These are phyloP conservation scores for Protomyces macrosporus DNA, from an alignment of 1,139 yeast genomes.

Conservation along the genomic window DNA sequence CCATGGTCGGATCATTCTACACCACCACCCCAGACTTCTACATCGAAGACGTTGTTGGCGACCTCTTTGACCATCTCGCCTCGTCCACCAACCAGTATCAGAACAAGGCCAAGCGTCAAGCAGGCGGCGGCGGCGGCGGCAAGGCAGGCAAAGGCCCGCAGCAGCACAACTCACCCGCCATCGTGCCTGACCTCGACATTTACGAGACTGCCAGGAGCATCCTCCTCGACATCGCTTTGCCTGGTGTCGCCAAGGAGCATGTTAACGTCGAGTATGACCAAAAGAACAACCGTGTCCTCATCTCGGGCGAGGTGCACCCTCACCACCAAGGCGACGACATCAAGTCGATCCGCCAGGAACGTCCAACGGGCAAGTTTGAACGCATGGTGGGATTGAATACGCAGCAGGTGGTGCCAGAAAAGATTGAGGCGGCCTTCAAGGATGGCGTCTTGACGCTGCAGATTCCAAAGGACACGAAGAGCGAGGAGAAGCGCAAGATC, in stretches of 20 bases:
- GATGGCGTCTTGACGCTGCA: conserved; percentile 51
- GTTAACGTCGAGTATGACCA: conserved; percentile 17
- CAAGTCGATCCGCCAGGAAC: conserved; percentile 30
- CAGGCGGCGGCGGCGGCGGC: not conserved
- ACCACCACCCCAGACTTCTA: not conserved
- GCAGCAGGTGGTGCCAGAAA: conserved; percentile 49
- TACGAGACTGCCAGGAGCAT: conserved; percentile 1
- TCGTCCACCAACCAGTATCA: not conserved
- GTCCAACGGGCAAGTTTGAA: conserved; percentile 43
- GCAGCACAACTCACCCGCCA: not conserved
- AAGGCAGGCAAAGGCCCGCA: not conserved
- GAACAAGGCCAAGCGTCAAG: not conserved
- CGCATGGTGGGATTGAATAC: conserved; percentile 52
- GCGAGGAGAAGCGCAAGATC: conserved; percentile 29
- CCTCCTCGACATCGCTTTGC: conserved; percentile 11
- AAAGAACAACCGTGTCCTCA: conserved; percentile 9
- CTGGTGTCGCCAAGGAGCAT: conserved; percentile 15
- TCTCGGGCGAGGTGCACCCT: not conserved
- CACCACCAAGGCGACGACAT: not conserved
- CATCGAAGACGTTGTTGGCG: not conserved
- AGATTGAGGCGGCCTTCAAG: conserved; percentile 48
- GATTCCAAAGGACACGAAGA: conserved; percentile 44
- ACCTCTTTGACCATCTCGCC: not conserved
- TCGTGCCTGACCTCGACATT: conserved; percentile 18
- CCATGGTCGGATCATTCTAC: not conserved